Conservation (phyloP, 176 grass and related monocot genomes). For the Olyra latifolia region DNA sequence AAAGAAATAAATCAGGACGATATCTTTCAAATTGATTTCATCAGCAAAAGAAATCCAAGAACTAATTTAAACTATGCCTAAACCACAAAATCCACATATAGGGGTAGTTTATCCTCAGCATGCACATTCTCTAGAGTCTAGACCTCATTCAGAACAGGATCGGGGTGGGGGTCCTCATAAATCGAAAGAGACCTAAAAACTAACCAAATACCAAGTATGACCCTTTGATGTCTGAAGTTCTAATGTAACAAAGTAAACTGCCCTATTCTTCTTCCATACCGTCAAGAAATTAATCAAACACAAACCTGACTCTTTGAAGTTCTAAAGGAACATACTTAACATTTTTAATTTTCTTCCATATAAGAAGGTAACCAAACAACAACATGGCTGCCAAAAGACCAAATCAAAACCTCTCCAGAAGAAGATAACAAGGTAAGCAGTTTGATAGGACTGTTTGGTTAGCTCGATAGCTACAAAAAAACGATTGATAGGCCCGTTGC, state of each 20-base stretch:
- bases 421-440: not conserved
- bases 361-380: not conserved
- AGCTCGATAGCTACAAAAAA: not conserved
- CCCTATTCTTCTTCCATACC: not conserved
- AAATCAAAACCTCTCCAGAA: not conserved
- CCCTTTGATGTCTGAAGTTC: not conserved
- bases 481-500: not conserved
- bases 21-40: not conserved
- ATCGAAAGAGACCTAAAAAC: not conserved
- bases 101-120: not conserved
- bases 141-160: not conserved
- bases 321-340: not conserved
- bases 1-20: too few relatives aligned
- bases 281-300: slow-evolving; percentile 6
- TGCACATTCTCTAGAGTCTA: not conserved
- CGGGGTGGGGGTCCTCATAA: not conserved
- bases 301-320: not conserved
- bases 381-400: not conserved
- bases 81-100: not conserved
- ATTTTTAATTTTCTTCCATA: not conserved
- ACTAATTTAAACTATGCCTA: not conserved
- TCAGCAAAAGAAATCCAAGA: not conserved
- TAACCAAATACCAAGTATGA: not conserved
- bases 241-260: not conserved
- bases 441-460: too few relatives aligned